Evolutionary conservation across 2,329 filamentous ascomycete species (phyloP), one percentile per base, ranked within the genome.

Genomic region (Talaromyces sp.): DNA sequence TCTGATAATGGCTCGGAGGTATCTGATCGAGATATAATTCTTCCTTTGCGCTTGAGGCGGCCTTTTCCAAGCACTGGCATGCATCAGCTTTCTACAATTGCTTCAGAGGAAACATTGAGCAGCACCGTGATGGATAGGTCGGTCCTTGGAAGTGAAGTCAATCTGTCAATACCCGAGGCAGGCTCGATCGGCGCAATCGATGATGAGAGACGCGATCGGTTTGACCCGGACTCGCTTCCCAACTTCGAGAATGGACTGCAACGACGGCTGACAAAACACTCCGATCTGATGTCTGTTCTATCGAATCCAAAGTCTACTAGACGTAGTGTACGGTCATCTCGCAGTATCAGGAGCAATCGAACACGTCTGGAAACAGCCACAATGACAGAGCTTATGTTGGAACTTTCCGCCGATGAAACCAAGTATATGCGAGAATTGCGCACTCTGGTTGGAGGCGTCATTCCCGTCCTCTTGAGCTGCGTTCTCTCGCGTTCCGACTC

Each of bases 361-460:
- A 89, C 85, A 70, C 83, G 84, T 39, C 80, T 88, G 11, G 84
- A 86, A 33, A 86, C 84, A 62, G 86, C 89, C 44, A 93, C 88
- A 0, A 82, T 92, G 11, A 82, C 85, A 23, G 92, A 93, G 66
- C 80, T 98, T 21, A 83, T 98, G 73, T 83, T 84, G 59, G 92
- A 96, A 71, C 87, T 99, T 66, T 82, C 85, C 11, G 85, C 89
- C 5, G 95, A 98, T 69, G 95, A 99, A 75, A 80, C 85, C 50
- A 89, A 95, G 68, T 99, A 98, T 72, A 88, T 89, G 76, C 86
- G 93, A 61, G 95, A 99, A 76, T 83, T 99, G 35, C 92, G 92
- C 72, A 97, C 95, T 0, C 79, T 99, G 35, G 93, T 98, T 7
- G 93, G 96, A 69, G 95, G 95, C 62, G 93, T 99, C 23, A 91